Base-by-base conservation (phyloP, 192 early-diverging fungal genomes). In the Rhizoclosmatium globosum region DNA sequence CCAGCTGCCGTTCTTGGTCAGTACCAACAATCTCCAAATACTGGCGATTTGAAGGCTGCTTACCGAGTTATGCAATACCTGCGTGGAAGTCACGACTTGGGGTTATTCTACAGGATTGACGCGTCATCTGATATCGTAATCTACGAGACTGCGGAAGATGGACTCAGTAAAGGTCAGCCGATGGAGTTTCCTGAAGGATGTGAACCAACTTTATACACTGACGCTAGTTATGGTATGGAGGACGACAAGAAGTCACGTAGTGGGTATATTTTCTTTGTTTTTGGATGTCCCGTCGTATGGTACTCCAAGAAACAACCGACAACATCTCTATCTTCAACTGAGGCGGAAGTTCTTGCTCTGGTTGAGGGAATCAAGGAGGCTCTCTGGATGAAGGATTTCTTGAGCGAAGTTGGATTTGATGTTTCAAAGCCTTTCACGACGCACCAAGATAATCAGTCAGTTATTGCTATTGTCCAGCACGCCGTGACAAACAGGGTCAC, bases 151-250 rank as follows among this genome's bases (percentile, higher is more conserved):
- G 38, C 4, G 6, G 15, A 61, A 4, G 13, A 19, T 60, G 13
- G n/a, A 65, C 47, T n/a, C 45, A 48, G 47, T 3, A 3, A 47
- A 13, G 47, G 15, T 46, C 3, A 1, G 39, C 2, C 50, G 2
- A 66, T 61, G 38, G 64, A 66, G 47, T 41, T 68, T 31, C 17
- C 21, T 15, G 21, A 68, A 81, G 19, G 71, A 41, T 19, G 47
- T 15, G 2, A 21, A 11, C 77, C 72, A 17, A 17, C 70, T 17
- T 39, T 19, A 21, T 81, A 71, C 45, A 50, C 61, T 53, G 79
- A 81, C 82, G 60, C 79, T 64, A 64, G 4, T 66, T 81, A 67
- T 48, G 79, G 66, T 45, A n/a, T 47, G 21, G 78, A 81, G 19
- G 17, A 45, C 42, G 76, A 64, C 48, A 56, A 41, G 47, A 79